Base-by-base conservation (phyloP, 345 rosid species). In the Trapa incisa region DNA sequence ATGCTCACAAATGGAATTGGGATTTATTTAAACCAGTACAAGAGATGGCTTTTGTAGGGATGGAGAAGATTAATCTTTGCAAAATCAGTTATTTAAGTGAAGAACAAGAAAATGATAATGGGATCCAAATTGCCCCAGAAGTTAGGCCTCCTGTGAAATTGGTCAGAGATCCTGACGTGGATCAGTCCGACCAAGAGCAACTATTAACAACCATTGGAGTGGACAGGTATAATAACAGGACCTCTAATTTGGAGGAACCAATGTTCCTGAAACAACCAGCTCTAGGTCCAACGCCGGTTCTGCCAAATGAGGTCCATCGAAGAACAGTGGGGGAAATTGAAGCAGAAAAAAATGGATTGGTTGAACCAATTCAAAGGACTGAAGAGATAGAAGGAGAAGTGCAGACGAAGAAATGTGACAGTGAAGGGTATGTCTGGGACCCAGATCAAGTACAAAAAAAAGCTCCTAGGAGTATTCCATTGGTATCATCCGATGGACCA, bases 401-500 rank as follows among this genome's bases (percentile, higher is more conserved):
- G 36, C 80, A 2, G 69, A 65, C 64, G 73, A 84, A 75, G 69
- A 91, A 85, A 75, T 85, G 86, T 61, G 91, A 86, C 33, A 91
- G 83, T 42, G 83, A 81, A 68, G 82, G 76, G 54, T 85, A 85
- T 75, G 48, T 75, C 35, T 85, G 89, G 92, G 93, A 87, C 69
- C 64, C 75, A 12, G 96, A 94, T 82, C 93, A 87, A 72, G 69
- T 71, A 63, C 77, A 82, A 39, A 84, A 79, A 82, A 77, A 70
- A 67, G 61, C 76, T 70, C 82, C 84, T 47, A 83, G 78, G 70
- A 88, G 86, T 71, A 73, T 73, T 14, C 70, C 78, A 61, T 61
- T 78, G 66, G 68, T 84, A 70, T 52, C 76, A 56, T 71, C 87
- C 15, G 98, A 89, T 72, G 98, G 91, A 38, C 96, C 94, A 1